Percentiles rank a stretch among this genome's conserved stretches.
Evolutionary conservation across 495 filamentous ascomycete species (phyloP).

Genomic region (Tetracladium marchalianum): DNA sequence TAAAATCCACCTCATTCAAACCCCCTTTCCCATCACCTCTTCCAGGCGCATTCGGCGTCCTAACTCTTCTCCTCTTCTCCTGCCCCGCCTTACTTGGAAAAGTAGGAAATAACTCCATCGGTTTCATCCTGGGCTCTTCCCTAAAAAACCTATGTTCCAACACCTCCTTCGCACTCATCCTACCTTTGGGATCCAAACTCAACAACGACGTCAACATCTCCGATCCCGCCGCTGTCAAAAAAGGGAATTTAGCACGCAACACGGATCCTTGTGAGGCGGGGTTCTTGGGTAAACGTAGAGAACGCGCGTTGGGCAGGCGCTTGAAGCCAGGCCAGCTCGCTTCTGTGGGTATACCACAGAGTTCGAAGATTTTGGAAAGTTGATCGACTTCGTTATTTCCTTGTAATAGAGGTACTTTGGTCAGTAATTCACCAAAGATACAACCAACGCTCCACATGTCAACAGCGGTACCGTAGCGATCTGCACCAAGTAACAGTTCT

Average conservation of each 20-base stretch:
- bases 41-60: constrained; percentile 79
- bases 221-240: constrained; percentile 67
- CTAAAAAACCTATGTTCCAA: constrained; percentile 76
- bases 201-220: constrained; percentile 59
- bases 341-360: constrained; percentile 83
- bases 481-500: constrained; percentile 77
- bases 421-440: constrained; percentile 88
- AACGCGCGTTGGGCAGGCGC: constrained; percentile 79
- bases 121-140: constrained; percentile 82
- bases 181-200: constrained; percentile 59
- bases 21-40: constrained; percentile 61
- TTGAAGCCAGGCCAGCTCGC: constrained; percentile 81
- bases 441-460: constrained; percentile 97
- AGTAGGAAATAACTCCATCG: constrained; percentile 77
- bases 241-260: constrained; percentile 67
- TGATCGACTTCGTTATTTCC: constrained; percentile 95
- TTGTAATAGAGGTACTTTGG: constrained; percentile 74
- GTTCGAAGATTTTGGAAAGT: constrained; percentile 62
- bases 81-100: constrained; percentile 92
- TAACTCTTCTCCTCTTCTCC: constrained; percentile 65
- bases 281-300: constrained; percentile 61
- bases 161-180: constrained; percentile 60
- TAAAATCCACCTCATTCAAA: constrained; percentile 67
- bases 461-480: constrained; percentile 64
- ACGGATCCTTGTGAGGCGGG: constrained; percentile 30